A percentile compares a stretch with the other conserved stretches of the same genome.
Evolutionary conservation across 257 asterid genomes (phyloP).

Genomic region (Solanum dulcamara): DNA sequence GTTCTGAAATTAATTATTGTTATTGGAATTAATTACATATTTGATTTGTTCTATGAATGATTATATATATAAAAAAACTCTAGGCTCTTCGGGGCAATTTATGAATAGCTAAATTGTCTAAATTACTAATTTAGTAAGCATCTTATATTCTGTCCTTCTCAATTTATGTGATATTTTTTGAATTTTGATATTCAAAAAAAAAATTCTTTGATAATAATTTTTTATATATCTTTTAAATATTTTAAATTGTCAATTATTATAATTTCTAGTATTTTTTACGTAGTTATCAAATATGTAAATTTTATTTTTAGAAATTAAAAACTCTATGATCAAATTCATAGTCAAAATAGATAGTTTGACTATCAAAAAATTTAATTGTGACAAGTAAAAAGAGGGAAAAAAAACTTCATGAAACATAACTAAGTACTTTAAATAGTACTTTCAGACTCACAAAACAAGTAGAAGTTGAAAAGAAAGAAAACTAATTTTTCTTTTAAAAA

Average conservation of each 20-base stretch:
- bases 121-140: background rate
- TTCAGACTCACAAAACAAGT: background rate
- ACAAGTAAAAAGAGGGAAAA: too few species aligned
- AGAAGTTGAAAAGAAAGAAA: background rate
- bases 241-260: background rate
- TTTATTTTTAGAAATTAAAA: background rate
- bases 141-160: background rate
- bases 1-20: too few species aligned
- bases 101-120: too few species aligned
- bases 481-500: background rate
- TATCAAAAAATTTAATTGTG: background rate
- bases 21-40: too few species aligned
- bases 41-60: too few species aligned
- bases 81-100: too few species aligned
- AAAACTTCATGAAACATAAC: background rate
- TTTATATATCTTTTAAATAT: background rate
- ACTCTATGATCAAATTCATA: background rate
- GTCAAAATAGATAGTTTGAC: background rate
- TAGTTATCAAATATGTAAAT: background rate
- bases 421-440: background rate
- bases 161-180: background rate
- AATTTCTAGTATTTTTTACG: too few species aligned
- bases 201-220: fast-evolving
- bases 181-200: background rate
- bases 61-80: too few species aligned